Conservation (phyloP, 2,329 filamentous ascomycete species). For the Nothomitra cinnamomea region DNA sequence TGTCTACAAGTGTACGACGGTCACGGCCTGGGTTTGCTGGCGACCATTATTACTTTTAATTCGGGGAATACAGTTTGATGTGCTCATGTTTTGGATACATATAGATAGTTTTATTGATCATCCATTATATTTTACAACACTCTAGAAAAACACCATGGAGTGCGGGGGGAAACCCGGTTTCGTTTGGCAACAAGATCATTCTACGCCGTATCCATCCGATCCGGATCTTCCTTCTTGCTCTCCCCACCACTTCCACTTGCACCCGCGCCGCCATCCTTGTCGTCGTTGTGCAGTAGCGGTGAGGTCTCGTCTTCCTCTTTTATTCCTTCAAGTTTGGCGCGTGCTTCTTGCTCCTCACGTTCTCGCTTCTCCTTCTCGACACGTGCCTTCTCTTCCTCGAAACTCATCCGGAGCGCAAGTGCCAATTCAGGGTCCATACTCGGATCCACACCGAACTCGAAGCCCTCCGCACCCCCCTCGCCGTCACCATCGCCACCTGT, state of each 20-base stretch:
- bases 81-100: too few species aligned
- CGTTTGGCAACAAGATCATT: too few species aligned
- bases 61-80: too few species aligned
- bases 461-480: constrained; percentile 41
- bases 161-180: too few species aligned
- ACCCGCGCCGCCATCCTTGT: constrained; percentile 31
- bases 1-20: too few species aligned
- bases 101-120: too few species aligned
- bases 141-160: too few species aligned
- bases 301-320: constrained; percentile 53
- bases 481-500: constrained; percentile 26
- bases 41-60: too few species aligned
- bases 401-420: constrained; percentile 86
- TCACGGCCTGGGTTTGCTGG: too few species aligned
- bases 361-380: constrained; percentile 72
- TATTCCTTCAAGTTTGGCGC: constrained; percentile 68
- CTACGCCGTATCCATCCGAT: constrained; percentile 84
- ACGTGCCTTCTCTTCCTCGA: constrained; percentile 93
- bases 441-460: constrained; percentile 82
- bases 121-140: too few species aligned
- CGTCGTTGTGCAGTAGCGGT: constrained; percentile 41
- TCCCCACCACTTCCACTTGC: constrained; percentile 39
- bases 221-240: constrained; percentile 33
- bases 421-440: constrained; percentile 85
- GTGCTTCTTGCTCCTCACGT: constrained; percentile 47